These are phyloP conservation scores for Vitis hybrid DNA, from an alignment of 177 flowering plant species.

Conservation along the genomic window DNA sequence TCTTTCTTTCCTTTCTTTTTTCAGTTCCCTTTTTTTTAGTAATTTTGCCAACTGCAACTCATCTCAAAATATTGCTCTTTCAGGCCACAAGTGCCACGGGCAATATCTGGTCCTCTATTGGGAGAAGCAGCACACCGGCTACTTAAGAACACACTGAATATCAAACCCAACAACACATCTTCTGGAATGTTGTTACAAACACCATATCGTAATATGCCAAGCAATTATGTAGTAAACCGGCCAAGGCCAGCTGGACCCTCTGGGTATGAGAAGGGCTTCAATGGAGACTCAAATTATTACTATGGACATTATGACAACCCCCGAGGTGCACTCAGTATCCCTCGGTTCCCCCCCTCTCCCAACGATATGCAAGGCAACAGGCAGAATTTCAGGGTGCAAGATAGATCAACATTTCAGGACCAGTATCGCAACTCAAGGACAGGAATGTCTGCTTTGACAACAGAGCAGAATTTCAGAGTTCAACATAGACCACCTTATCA, in stretches of 20 bases:
- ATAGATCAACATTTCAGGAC: constrained; percentile 43
- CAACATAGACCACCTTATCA: constrained; percentile 40
- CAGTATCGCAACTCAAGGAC: constrained; percentile 31
- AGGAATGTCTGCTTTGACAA: constrained; percentile 53
- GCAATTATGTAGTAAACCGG: constrained; percentile 33
- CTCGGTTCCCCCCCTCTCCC: constrained; percentile 24
- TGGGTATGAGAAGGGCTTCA: constrained; percentile 52
- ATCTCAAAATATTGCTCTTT: constrained; percentile 3
- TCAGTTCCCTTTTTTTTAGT: neutral
- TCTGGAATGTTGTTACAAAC: constrained; percentile 34
- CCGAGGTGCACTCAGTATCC: constrained; percentile 25
- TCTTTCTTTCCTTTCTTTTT: too few species aligned
- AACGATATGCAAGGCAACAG: constrained; percentile 33
- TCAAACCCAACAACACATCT: constrained; percentile 33
- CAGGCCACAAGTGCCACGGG: constrained; percentile 80
- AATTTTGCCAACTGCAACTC: neutral
- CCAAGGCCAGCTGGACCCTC: constrained; percentile 73
- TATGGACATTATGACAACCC: constrained; percentile 27
- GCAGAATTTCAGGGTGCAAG: constrained; percentile 41
- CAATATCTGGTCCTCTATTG: constrained; percentile 67
- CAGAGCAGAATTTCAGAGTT: constrained; percentile 32
- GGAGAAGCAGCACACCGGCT: constrained; percentile 98
- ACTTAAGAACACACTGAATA: constrained; percentile 65
- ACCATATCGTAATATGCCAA: constrained; percentile 27
- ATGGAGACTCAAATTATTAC: constrained; percentile 31